Base-by-base conservation (phyloP, 768 basidiomycete species). In the Crucibulum laeve region DNA sequence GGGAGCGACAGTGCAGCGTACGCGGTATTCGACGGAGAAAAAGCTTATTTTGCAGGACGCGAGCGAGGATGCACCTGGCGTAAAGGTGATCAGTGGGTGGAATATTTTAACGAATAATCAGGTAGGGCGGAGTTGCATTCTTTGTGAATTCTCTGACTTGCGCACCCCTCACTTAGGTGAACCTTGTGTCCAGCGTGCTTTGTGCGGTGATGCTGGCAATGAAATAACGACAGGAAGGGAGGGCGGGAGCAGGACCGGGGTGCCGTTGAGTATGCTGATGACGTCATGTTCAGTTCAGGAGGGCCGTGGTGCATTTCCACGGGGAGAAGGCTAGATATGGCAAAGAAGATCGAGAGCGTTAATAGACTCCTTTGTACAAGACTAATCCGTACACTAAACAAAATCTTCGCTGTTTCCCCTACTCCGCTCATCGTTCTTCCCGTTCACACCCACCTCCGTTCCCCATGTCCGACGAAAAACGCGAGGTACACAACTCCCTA, bases 1-100 rank as follows among this genome's bases (percentile, higher is more conserved):
- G 14, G 94, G 94, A 2, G 91, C 93, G 4, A 91, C 88, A 4
- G 58, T 95, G 1, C 94, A 97, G 53, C 69, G 74, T 42, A 91
- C 91, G 3, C 75, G 82, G 21, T 95, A 83, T 63, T 84, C 84
- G 4, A 64, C 64, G 35, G 65, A 68, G 17, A 74, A 72, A 49
- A 80, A 80, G 53, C 64, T 74, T 34, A 71, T 96, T 38, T 67
- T 90, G 11, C 80, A 83, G 38, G 81, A 87, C 51, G 69, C 65
- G 1, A 58, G 60, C 8, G 49, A 52, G 10, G 42, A 61, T 57
- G 4, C 54, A 42, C 17, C 50, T 49, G 25, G 48, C 46, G 62
- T 67, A 10, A 72, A 77, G 44, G 69, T 77, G 8, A 63, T 86
- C 43, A 79, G 76, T 51, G 91, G 93, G 1, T 48, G 74, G 46